Conservation (phyloP, 331 rosid genomes). For the Cydonia oblonga region DNA sequence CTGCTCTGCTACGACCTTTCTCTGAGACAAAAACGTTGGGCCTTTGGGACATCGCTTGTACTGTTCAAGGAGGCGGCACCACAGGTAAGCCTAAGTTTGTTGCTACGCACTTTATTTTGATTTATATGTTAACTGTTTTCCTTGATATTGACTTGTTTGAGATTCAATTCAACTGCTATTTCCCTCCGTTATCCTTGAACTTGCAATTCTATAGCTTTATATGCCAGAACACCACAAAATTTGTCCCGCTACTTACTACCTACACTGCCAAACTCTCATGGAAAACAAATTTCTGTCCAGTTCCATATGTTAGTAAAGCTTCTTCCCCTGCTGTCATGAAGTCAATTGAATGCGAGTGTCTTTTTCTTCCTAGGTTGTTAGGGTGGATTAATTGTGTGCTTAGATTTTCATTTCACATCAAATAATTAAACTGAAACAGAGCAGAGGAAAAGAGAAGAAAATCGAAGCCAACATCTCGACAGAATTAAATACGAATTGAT, state of each 20-base stretch:
- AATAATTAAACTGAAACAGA: neutral
- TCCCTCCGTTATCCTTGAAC: neutral
- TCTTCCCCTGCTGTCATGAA: neutral
- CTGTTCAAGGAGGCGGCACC: slow-evolving; percentile 89
- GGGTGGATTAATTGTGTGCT: neutral
- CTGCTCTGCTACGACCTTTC: slow-evolving; percentile 88
- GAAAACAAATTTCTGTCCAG: neutral
- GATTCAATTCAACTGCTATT: neutral
- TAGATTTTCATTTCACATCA: neutral
- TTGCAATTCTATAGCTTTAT: neutral
- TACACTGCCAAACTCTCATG: neutral
- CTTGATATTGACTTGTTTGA: neutral
- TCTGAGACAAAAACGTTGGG: slow-evolving; percentile 89
- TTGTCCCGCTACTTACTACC: neutral
- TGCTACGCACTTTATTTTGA: neutral
- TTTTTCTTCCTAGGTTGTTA: neutral
- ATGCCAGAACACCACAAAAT: neutral
- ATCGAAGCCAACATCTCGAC: neutral
- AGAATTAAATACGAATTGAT: neutral
- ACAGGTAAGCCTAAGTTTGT: slow-evolving; percentile 40
- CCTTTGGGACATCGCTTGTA: slow-evolving; percentile 75
- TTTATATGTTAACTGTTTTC: neutral
- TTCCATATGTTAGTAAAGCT: neutral
- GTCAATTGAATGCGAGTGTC: neutral
- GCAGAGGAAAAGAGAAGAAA: neutral